Conservation (phyloP, 179 eudicot genomes). For the Pouteria campechiana region DNA sequence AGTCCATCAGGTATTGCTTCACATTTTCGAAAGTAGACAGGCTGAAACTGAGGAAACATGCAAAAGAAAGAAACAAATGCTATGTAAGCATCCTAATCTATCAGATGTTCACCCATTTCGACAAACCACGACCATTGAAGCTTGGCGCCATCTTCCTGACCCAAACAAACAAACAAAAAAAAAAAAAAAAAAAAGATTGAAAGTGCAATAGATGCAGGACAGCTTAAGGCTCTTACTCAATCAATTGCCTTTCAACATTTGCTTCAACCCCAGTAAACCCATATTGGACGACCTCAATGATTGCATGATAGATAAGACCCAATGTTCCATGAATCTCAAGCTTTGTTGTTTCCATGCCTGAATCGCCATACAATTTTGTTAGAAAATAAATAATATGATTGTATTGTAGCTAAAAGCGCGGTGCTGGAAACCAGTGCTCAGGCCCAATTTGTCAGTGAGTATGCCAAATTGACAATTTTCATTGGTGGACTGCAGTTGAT, state of each 20-base stretch:
- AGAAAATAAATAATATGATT: neutral
- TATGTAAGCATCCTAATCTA: neutral
- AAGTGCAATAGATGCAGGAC: too few relatives aligned
- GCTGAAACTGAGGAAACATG: conserved; percentile 24
- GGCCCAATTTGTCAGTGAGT: too few relatives aligned
- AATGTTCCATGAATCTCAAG: conserved; percentile 52
- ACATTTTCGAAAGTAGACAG: conserved; percentile 17
- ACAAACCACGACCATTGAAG: neutral
- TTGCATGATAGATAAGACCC: conserved; percentile 42
- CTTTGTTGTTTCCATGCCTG: conserved; percentile 28
- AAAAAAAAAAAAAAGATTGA: neutral
- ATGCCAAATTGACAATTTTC: too few relatives aligned
- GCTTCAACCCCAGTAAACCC: neutral
- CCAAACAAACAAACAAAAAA: neutral
- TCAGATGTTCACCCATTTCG: neutral
- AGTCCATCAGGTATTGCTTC: conserved; percentile 25
- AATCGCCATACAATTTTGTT: neutral
- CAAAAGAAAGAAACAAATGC: neutral
- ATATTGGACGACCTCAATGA: conserved; percentile 19
- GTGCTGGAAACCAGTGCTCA: neutral
- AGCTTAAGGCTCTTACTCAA: conserved; percentile 33
- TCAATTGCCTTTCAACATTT: conserved; percentile 16
- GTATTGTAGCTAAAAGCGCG: neutral
- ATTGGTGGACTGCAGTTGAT: too few relatives aligned
- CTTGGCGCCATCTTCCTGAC: too few relatives aligned